These are phyloP conservation scores for Pythium guiyangense DNA, from an alignment of 352 stramenopile genomes.

Conservation along the genomic window DNA sequence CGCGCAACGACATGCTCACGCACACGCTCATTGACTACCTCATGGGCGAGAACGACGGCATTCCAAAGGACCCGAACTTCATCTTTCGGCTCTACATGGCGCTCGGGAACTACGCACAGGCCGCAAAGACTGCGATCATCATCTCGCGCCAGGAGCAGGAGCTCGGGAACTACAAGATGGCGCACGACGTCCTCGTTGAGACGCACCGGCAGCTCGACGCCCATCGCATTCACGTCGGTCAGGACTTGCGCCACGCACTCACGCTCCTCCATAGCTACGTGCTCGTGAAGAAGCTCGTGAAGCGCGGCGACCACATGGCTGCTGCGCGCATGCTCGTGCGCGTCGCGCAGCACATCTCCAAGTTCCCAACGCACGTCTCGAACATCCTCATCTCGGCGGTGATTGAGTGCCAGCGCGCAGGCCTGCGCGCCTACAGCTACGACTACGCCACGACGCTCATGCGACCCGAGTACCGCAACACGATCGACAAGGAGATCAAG, in stretches of 20 bases:
- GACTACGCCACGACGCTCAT: constrained; percentile 91
- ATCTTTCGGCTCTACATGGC: constrained; percentile 95
- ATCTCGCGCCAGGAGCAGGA: constrained; percentile 93
- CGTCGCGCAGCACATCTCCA: constrained; percentile 89
- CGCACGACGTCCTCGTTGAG: constrained; percentile 89
- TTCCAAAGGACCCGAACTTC: constrained; percentile 93
- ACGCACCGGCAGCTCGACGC: constrained; percentile 83
- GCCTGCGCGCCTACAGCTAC: constrained; percentile 87
- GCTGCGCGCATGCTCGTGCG: constrained; percentile 89
- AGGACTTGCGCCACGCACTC: constrained; percentile 84
- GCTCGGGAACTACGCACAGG: constrained; percentile 92
- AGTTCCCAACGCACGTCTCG: constrained; percentile 88
- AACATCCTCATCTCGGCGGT: constrained; percentile 93
- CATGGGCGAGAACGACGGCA: constrained; percentile 93
- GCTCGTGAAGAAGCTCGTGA: constrained; percentile 92
- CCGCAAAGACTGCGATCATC: constrained; percentile 92
- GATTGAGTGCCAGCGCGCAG: constrained; percentile 92
- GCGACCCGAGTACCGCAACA: constrained; percentile 84
- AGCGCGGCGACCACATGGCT: constrained; percentile 75
- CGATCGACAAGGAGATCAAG: constrained; percentile 88
- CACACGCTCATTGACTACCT: constrained; percentile 94
- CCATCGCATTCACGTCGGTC: constrained; percentile 86
- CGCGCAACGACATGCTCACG: constrained; percentile 92
- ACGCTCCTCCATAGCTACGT: constrained; percentile 93
- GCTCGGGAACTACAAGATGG: constrained; percentile 91